Base-by-base conservation (phyloP, 164 flowering plant species). In the Vitis rotundifolia region DNA sequence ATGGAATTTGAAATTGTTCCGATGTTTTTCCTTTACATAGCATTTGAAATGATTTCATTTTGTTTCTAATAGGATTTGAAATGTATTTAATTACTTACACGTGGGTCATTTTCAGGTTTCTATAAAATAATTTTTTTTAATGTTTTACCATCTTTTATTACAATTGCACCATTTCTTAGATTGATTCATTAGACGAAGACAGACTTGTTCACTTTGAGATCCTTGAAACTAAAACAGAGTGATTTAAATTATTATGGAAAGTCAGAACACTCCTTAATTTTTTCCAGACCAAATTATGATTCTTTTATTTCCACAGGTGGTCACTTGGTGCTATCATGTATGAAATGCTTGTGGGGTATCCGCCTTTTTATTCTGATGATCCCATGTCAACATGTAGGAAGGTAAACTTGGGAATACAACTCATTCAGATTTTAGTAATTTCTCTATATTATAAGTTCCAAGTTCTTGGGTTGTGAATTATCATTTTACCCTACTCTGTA, bases 271-370 rank as follows among this genome's bases (percentile, higher is more conserved):
- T 9, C 59, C 13, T 14, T 22, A 18, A 57, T 57, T 18, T 57
- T 8, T 57, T 57, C 16, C 28, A 57, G 61, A 59, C 3, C 28
- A 22, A 53, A 6, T 57, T n/a, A 60, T 51, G 49, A 22, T 16
- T 64, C 65, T 37, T 22, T 48, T 55, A 49, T 26, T 14, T 71
- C 14, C 10, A 13, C 75, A 89, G 91, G 93, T 89, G 91, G 93
- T 89, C 93, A 57, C 87, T 89, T 69, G 93, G 91, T n/a, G 93
- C 88, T 50, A 89, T 89, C 66, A 85, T 88, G 90, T 88, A 81
- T 78, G 89, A 86, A 80, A 88, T 88, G 91, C 89, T 88, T 65
- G 88, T 88, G 52, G 92, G 92, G 0, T 88, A 85, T 73, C 92
- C 92, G 22, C 92, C 90, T 8, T 88, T 88, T 79, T 88, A 88